phyloP scores from a whole-genome alignment of 2,329 filamentous ascomycete genomes.

The Sodiomyces alkalinus region DNA sequence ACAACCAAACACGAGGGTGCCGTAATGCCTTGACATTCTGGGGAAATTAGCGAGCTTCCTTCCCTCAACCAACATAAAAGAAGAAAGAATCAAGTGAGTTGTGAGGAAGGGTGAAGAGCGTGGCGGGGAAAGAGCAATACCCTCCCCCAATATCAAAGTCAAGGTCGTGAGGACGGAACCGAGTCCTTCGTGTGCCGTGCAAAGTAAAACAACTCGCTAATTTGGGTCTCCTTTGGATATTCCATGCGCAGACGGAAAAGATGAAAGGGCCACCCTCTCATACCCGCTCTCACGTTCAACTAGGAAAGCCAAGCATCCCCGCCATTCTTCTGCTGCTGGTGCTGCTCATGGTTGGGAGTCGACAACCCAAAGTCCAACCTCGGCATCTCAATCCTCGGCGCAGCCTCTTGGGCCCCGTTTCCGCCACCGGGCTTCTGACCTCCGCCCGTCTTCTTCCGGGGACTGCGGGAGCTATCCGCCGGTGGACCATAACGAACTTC shows the following conservation, averaged over 20 bases:
- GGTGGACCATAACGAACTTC: conserved; percentile 64
- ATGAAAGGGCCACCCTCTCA: neutral
- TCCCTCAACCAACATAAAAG: conserved; percentile 10
- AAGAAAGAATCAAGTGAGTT: conserved; percentile 4
- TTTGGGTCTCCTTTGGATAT: too few relatives aligned
- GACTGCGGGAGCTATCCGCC: conserved; percentile 23
- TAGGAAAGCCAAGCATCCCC: conserved; percentile 14
- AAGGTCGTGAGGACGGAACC: too few relatives aligned
- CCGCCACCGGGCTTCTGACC: conserved; percentile 18
- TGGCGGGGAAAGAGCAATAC: conserved; percentile 5
- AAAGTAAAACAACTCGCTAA: too few relatives aligned
- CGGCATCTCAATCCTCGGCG: conserved; percentile 47
- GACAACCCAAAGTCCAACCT: conserved; percentile 32
- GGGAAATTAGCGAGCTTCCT: too few relatives aligned
- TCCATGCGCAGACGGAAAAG: neutral
- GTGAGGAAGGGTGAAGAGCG: conserved; percentile 2
- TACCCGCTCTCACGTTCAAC: neutral
- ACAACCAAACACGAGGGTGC: conserved; percentile 3
- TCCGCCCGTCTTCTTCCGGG: conserved; percentile 28
- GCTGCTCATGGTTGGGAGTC: conserved; percentile 9
- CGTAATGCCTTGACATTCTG: neutral
- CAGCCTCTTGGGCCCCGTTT: conserved; percentile 32
- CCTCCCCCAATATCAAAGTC: neutral
- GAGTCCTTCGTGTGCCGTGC: too few relatives aligned
- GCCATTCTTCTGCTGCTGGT: conserved; percentile 13